A percentile compares a stretch with the other conserved stretches of the same genome.
Evolutionary conservation across 257 asterid genomes (phyloP).

Genomic region (Solanum arcanum): DNA sequence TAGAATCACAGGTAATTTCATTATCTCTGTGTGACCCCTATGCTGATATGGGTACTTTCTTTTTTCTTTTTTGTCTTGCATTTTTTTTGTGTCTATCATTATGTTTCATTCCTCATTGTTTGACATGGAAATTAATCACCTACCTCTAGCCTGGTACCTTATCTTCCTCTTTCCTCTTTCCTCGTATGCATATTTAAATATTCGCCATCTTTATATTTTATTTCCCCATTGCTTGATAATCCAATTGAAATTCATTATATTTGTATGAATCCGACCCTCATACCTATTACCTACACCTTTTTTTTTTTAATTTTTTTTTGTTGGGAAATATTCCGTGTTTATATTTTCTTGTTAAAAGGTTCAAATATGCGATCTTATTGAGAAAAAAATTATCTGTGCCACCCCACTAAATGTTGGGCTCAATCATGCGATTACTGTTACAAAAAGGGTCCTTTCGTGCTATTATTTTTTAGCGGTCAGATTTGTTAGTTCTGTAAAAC

Average conservation of each 20-base stretch:
- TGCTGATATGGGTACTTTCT: not conserved
- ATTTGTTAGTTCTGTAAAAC: not conserved
- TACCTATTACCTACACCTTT: not conserved
- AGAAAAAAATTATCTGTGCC: not conserved
- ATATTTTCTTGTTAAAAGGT: not conserved
- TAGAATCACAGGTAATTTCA: slow-evolving; percentile 75
- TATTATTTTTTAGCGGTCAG: too few species aligned
- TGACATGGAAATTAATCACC: not conserved
- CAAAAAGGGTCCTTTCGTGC: not conserved
- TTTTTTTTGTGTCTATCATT: not conserved
- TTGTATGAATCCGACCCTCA: not conserved
- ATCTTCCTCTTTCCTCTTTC: not conserved
- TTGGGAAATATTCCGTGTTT: not conserved
- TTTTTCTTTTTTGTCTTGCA: not conserved
- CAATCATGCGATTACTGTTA: not conserved
- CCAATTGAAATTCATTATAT: not conserved
- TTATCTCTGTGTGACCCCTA: not conserved
- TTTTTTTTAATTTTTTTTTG: too few species aligned
- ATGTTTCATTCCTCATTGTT: not conserved
- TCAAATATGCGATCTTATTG: not conserved
- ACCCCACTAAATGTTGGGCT: not conserved
- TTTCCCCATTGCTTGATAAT: not conserved
- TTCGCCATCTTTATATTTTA: not conserved
- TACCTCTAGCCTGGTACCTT: not conserved
- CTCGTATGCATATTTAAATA: too few species aligned